Base-by-base conservation (phyloP, 2,329 filamentous ascomycete genomes). In the Truncatella angustata region DNA sequence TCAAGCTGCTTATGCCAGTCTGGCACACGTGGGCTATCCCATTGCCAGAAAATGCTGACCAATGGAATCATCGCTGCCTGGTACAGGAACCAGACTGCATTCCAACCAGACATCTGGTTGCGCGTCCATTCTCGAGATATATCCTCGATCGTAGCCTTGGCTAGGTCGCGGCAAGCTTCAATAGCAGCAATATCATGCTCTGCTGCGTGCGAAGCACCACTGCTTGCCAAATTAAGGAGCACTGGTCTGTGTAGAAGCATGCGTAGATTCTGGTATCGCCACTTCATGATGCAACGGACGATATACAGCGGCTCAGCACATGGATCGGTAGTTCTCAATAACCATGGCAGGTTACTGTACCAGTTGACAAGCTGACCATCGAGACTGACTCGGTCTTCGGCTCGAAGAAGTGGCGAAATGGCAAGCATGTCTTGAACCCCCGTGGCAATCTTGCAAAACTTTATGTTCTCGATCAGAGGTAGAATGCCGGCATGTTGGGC, bases 11-110 rank as follows among this genome's bases (percentile, higher is more conserved):
- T 73, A 58, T 78, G 76, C 76, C 80, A 84, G 56, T 78, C 73
- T 11, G 71, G 63, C 18, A 78, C 73, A 30, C 71, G 70, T 9
- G 75, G 72, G 61, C 70, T 76, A 53, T 74, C 71, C 69, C 73
- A 75, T 64, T 90, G 85, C 75, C 82, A 87, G 66, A 91, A 90
- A 11, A 92, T 75, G 20, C 82, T 87, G 10, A 93, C 80, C 1
- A 93, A 78, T 0, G 88, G 88, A 7, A 92, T 84, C 85, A 92
- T 89, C 56, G 83, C 84, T 0, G 88, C 87, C 66, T 92, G 88
- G 70, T 90, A 92, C 54, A 90, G 79, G 69, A 91, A 87, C 87
- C 88, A 91, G 2, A 89, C 87, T 0, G 86, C 88, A 65, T 90
- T 90, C 88, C 88, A 92, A 7, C 88, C 88, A 0, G 83, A 84